Base-by-base conservation (phyloP, 2,329 filamentous ascomycete species). In the Fusarium sp. region DNA sequence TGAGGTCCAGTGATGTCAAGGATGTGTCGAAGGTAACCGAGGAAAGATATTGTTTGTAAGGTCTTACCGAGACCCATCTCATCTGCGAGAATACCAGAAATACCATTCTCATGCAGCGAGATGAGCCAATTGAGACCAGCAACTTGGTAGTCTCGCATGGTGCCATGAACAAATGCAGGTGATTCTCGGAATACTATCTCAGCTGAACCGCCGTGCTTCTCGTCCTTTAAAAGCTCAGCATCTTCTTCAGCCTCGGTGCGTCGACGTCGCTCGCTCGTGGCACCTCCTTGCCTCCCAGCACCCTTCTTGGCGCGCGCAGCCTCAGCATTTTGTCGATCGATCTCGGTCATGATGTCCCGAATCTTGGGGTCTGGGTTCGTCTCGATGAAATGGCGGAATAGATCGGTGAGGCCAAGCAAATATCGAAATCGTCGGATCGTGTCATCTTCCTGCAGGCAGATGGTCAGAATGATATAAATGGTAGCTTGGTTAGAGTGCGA, bases 21-120 rank as follows among this genome's bases (percentile, higher is more conserved):
- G 63, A 97, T 89, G 79, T 97, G 96, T 75, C 96, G 90, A 43
- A 99, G 84, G 76, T 99, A 99, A 5, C 96, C 96, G 33, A 99
- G 82, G 81, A 99, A 99, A 3, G 96, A 92, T 62, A 99, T 99
- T 1, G 96, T 99, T 80, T 99, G 96, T 28, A 99, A 81, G 1
- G 96, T 99, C 84, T 99, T 99, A 75, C 96, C 96, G 20, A 99
- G 85, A 80, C 96, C 96, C 96, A 99, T 99, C 82, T 99, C 96
- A 76, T 99, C 96, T 64, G 96, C 96, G 49, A 99, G 84, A 67
- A 99, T 99, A 71, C 96, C 96, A 20, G 95, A 98, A 71, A 99
- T 99, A 83, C 96, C 96, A 75, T 99, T 99, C 80, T 99, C 96
- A 75, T 99, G 96, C 7, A 99, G 86, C 14, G 94, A 98, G 72